These are phyloP conservation scores for Plenodomus biglobosus DNA, from an alignment of 2,329 filamentous ascomycete genomes.

Conservation along the genomic window DNA sequence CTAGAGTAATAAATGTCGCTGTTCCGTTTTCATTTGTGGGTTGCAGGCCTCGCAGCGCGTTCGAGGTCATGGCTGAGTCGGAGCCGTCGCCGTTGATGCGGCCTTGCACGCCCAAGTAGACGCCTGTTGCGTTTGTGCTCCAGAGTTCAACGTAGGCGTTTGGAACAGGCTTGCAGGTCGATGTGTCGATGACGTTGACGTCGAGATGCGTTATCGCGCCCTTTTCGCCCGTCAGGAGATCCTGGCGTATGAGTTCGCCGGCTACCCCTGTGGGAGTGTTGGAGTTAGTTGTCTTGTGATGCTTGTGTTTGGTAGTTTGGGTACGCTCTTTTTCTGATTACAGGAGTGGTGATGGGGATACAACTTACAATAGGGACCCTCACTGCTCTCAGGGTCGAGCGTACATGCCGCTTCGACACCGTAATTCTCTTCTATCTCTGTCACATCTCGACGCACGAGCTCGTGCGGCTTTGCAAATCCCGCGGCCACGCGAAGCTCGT, in stretches of 20 bases:
- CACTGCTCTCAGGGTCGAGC: constrained; percentile 36
- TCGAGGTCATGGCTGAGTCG: constrained; percentile 28
- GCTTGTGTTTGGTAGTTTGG: too few relatives aligned
- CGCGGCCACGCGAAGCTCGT: constrained; percentile 43
- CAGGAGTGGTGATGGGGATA: too few relatives aligned
- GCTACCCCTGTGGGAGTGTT: constrained; percentile 43
- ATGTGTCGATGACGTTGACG: constrained; percentile 57
- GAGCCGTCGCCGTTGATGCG: constrained; percentile 37
- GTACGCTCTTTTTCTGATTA: too few relatives aligned
- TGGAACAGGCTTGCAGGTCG: constrained; percentile 55
- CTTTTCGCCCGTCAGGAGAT: constrained; percentile 53
- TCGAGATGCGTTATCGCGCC: constrained; percentile 56
- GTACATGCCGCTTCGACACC: constrained; percentile 35
- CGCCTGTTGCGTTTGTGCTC: constrained; percentile 42
- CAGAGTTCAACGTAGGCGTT: constrained; percentile 57
- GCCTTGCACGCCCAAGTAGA: constrained; percentile 53
- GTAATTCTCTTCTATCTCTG: constrained; percentile 30
- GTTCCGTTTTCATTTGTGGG: constrained; percentile 52
- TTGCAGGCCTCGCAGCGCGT: constrained; percentile 54
- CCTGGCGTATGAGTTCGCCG: constrained; percentile 54
- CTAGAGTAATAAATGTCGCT: constrained; percentile 52
- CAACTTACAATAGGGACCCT: constrained; percentile 40
- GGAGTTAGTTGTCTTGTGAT: constrained; percentile 5
- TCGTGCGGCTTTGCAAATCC: constrained; percentile 36
- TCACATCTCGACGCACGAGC: constrained; percentile 31